Conservation (phyloP, 2,329 filamentous ascomycete species). For the Trichoderma sp. region DNA sequence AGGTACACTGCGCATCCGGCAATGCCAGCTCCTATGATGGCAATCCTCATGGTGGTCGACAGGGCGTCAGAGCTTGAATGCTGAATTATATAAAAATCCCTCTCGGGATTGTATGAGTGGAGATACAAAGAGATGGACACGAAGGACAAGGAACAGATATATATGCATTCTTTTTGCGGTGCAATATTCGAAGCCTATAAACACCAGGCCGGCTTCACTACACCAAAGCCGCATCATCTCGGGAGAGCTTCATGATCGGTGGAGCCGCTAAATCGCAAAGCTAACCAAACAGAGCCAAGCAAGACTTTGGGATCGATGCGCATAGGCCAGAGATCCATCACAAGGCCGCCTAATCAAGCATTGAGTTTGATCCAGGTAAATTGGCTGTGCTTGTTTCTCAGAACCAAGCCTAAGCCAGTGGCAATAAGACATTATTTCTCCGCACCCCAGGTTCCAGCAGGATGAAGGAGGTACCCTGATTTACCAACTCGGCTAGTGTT, state of each 20-base stretch:
- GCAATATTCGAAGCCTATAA: not conserved
- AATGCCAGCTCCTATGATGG: slow-evolving; percentile 29
- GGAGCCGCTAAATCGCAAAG: slow-evolving; percentile 18
- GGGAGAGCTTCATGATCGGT: slow-evolving; percentile 2
- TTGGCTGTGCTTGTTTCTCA: not conserved
- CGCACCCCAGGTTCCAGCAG: not conserved
- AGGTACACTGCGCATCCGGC: slow-evolving; percentile 28
- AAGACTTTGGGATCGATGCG: not conserved
- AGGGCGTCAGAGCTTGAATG: not conserved
- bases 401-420: not conserved
- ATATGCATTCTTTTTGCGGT: not conserved
- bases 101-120: too few relatives aligned
- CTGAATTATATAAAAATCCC: not conserved
- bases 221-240: not conserved
- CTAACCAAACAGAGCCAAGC: not conserved
- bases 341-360: not conserved
- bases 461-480: not conserved
- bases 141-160: not conserved
- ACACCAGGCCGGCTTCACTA: not conserved
- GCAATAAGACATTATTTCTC: not conserved
- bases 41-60: slow-evolving; percentile 24
- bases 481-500: not conserved
- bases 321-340: not conserved
- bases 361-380: not conserved
- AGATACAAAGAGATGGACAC: not conserved